A percentile compares a stretch with the other conserved stretches of the same genome.
Evolutionary conservation across 345 rosid genomes (phyloP).

Genomic region (Pelargonium nanum): DNA sequence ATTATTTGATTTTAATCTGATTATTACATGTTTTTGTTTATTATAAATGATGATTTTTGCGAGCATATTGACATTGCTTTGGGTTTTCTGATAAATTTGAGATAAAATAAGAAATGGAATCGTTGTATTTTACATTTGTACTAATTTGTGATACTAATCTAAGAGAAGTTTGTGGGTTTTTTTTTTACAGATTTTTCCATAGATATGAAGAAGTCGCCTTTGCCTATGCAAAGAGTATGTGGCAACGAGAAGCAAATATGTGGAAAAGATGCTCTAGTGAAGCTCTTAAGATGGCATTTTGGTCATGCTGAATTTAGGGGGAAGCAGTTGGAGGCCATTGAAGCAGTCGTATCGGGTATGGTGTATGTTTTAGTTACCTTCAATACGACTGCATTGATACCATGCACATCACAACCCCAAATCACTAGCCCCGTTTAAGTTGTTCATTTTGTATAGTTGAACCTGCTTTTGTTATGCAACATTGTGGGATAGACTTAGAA

Average conservation of each 20-base stretch:
- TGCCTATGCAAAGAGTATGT: slow-evolving; percentile 45
- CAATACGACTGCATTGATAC: neutral
- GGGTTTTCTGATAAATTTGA: neutral
- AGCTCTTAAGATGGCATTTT: slow-evolving; percentile 91
- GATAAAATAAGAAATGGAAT: no score
- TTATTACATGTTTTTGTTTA: no score
- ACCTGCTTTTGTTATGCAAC: neutral
- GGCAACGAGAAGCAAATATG: slow-evolving; percentile 20
- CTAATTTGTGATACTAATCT: no score
- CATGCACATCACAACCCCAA: neutral
- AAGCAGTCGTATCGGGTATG: slow-evolving; percentile 71
- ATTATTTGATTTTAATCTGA: no score
- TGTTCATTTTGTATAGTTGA: neutral
- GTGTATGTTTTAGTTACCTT: no score
- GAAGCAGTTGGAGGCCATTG: slow-evolving; percentile 80
- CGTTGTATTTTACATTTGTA: no score
- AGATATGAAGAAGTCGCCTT: slow-evolving; percentile 60
- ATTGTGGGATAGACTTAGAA: neutral
- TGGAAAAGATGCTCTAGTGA: slow-evolving; percentile 63
- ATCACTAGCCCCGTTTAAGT: neutral
- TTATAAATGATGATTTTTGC: no score
- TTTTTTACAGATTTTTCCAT: neutral
- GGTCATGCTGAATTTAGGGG: slow-evolving; percentile 78
- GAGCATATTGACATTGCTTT: neutral
- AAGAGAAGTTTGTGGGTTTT: no score